Base-by-base conservation (phyloP, 306 rosid genomes). In the Luffa aegyptiaca region DNA sequence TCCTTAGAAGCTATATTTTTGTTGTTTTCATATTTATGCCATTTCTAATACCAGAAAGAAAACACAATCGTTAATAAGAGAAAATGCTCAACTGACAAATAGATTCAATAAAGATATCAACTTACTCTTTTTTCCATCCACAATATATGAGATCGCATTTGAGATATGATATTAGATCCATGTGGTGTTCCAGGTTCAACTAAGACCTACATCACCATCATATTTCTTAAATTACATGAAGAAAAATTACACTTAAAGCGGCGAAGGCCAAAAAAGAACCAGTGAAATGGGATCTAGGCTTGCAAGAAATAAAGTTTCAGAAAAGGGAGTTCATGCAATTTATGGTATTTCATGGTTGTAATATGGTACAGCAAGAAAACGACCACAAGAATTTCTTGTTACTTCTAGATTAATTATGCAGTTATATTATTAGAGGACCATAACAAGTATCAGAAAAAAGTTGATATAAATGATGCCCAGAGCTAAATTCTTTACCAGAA, bases 151-250 rank as follows among this genome's bases (percentile, higher is more conserved):
- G 96, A 95, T 76, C 97, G 87, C 97, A 95, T 93, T 83, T 95
- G 97, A 86, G 99, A 87, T 81, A 95, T 93, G 84, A 91, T 91
- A 81, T 70, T 90, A 57, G 91, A 95, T 79, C 97, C 96, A 82
- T 92, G 97, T 72, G 96, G 97, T 5, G 96, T 91, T 80, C 99
- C 97, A 17, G 97, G 97, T 86, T 95, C 99, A 83, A 95, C 82
- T 88, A 91, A 87, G 82, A 95, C 92, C 99, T 92, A 81, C 71
- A 69, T 77, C 81, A 82, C 31, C 11, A 76, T 69, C 81, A 41
- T 49, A 89, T 79, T 63, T 66, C 56, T 26, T 80, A 70, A 75
- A 48, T 33, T 74, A 51, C 61, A 33, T 46, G 20, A 48, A 71
- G 12, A 26, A 26, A 46, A 46, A 6, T 20, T 12, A 13, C 46